Evolutionary conservation across 306 rosid genomes (phyloP).

Genomic region (Lagenaria siceraria): DNA sequence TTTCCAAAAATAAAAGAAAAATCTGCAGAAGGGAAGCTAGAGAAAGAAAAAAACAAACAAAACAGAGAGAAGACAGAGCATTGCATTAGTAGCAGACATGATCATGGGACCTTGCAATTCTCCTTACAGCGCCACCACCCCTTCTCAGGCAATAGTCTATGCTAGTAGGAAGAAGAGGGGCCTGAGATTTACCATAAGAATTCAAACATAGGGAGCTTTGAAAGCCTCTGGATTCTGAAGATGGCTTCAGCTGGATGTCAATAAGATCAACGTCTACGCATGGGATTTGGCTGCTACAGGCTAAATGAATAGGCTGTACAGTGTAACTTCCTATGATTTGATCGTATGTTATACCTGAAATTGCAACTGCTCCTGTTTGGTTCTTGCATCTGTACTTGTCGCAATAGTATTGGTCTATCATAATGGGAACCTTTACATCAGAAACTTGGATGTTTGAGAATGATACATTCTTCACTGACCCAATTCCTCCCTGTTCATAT

Average conservation of each 20-base stretch:
- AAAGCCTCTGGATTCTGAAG: slow-evolving; percentile 14
- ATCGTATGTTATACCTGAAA: slow-evolving; percentile 49
- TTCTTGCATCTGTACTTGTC: slow-evolving; percentile 73
- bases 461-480: slow-evolving; percentile 77
- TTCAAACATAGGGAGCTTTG: slow-evolving; percentile 50
- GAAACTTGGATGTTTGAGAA: slow-evolving; percentile 63
- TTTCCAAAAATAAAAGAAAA: slow-evolving; percentile 6
- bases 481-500: slow-evolving; percentile 63
- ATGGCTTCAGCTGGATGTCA: slow-evolving; percentile 57
- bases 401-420: slow-evolving; percentile 83
- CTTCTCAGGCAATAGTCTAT: slow-evolving; percentile 68
- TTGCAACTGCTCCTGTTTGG: slow-evolving; percentile 47
- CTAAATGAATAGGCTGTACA: slow-evolving; percentile 52
- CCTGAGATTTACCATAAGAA: slow-evolving; percentile 66
- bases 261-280: slow-evolving; percentile 64
- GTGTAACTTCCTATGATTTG: slow-evolving; percentile 47
- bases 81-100: slow-evolving; percentile 23
- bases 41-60: neutral
- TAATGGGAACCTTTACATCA: slow-evolving; percentile 56
- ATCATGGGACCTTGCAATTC: slow-evolving; percentile 54
- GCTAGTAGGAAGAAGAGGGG: slow-evolving; percentile 48
- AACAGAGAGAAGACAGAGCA: neutral
- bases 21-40: slow-evolving; percentile 50
- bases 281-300: slow-evolving; percentile 66
- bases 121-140: slow-evolving; percentile 35